phyloP scores from a whole-genome alignment of 495 filamentous ascomycete genomes.

The Aspergillus homomorphus region DNA sequence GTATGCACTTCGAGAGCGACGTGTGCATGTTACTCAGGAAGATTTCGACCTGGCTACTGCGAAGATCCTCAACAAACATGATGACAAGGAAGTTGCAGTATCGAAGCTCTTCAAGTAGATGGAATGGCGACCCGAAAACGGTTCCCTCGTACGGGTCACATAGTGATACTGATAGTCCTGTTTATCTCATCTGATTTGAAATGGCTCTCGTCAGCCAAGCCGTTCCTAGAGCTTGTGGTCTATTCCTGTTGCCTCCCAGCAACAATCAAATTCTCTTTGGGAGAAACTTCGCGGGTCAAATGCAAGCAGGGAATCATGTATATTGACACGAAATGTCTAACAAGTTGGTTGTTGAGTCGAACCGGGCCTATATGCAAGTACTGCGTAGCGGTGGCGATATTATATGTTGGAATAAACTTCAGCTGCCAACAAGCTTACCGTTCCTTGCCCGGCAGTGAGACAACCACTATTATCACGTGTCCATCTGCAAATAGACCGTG shows the following conservation, averaged over 20 bases:
- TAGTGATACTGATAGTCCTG: background rate
- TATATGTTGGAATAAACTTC: background rate
- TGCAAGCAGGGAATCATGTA: background rate
- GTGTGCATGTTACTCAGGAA: constrained; percentile 98
- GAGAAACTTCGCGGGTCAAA: background rate
- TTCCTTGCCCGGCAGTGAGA: background rate
- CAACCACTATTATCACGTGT: background rate
- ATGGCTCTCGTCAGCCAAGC: background rate
- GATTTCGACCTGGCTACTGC: constrained; percentile 98
- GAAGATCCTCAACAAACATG: constrained; percentile 99
- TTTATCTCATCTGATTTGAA: background rate
- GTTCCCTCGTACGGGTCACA: background rate
- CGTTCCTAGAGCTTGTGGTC: background rate
- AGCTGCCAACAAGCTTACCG: too few species aligned
- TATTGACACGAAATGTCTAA: background rate
- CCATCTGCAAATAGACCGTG: background rate
- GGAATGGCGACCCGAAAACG: background rate
- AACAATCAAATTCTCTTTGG: background rate
- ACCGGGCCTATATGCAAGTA: background rate
- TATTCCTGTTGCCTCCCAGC: background rate
- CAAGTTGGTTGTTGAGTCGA: background rate
- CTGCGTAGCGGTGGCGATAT: background rate
- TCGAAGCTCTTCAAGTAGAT: constrained; percentile 89
- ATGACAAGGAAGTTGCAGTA: constrained; percentile 92
- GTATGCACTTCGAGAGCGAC: constrained; percentile 91